A percentile compares a stretch with the other conserved stretches of the same genome.
phyloP scores from a whole-genome alignment of 306 rosid species.

The apple (Malus domestica) region ASM211411v1 NC_041801.1:4231501-4232000 shows the following conservation, averaged over 20 bases:
- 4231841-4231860: not conserved
- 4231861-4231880: not conserved
- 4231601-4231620: accelerated
- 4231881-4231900: not conserved
- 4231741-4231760: conserved; percentile 9
- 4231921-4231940: too few relatives aligned
- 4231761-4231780: not conserved
- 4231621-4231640: too few relatives aligned
- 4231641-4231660: conserved; percentile 8
- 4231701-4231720: not conserved
- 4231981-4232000: too few relatives aligned
- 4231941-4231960: too few relatives aligned
- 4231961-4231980: too few relatives aligned
- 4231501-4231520: not conserved
- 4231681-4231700: not conserved
- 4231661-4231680: not conserved
- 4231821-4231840: conserved; percentile 1
- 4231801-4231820: conserved; percentile 5
- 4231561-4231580: too few relatives aligned
- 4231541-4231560: too few relatives aligned
- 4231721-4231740: conserved; percentile 5
- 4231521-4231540: too few relatives aligned
- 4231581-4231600: too few relatives aligned
- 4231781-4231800: conserved; percentile 9
- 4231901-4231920: not conserved